Evolutionary conservation across 306 rosid genomes (phyloP).

Genomic region (Cucurbita ficifolia): DNA sequence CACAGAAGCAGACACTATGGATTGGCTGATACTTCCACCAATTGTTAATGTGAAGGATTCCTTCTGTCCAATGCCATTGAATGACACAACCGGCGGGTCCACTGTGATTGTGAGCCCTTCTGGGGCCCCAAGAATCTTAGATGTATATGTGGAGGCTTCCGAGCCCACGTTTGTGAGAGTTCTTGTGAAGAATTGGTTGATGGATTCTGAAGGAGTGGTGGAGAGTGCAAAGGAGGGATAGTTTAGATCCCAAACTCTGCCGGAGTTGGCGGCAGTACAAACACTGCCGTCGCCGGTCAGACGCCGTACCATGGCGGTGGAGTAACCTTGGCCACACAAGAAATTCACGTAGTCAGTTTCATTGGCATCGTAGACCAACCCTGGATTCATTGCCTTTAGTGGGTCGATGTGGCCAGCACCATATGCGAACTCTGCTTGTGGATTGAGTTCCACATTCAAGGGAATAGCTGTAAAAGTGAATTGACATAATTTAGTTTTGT

Average conservation of each 20-base stretch:
- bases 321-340: conserved; percentile 23
- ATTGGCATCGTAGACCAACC: conserved; percentile 23
- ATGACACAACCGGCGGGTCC: neutral
- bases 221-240: conserved; percentile 27
- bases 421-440: conserved; percentile 27
- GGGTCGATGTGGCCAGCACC: conserved; percentile 27
- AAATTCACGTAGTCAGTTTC: conserved; percentile 17
- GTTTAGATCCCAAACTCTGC: conserved; percentile 14
- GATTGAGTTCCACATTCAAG: conserved; percentile 11
- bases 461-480: conserved; percentile 10
- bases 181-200: conserved; percentile 13
- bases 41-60: neutral
- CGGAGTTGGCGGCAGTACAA: neutral
- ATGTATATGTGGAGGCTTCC: neutral
- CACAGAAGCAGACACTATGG: neutral
- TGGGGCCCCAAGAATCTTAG: neutral
- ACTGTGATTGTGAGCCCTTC: neutral
- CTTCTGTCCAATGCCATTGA: neutral
- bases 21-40: neutral
- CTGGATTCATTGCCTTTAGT: conserved; percentile 12
- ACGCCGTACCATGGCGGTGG: neutral
- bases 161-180: conserved; percentile 23
- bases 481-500: neutral
- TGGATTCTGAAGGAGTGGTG: neutral
- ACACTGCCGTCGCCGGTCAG: conserved; percentile 8